A percentile compares a stretch with the other conserved stretches of the same genome.
These are phyloP conservation scores for Blastocystis sp. DNA, from an alignment of 352 stramenopile genomes.

Conservation along the genomic window DNA sequence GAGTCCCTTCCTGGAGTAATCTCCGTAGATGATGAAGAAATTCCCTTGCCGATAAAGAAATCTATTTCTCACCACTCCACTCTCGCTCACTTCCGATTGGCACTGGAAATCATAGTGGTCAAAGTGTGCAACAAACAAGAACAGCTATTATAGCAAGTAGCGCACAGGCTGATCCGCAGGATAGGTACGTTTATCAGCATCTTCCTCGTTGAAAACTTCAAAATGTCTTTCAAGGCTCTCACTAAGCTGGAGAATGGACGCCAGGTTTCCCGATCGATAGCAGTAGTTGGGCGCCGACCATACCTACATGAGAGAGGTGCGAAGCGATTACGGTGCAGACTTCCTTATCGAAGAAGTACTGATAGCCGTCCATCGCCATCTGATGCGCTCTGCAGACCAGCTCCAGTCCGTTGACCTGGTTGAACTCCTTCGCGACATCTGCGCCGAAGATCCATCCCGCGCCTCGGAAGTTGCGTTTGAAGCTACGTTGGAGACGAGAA, in stretches of 20 bases:
- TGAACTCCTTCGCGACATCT: conserved; percentile 79
- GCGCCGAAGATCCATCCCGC: conserved; percentile 79
- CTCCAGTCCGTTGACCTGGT: conserved; percentile 81
- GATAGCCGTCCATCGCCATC: conserved; percentile 80
- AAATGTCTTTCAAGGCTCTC: conserved; percentile 76
- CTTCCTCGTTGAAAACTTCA: conserved; percentile 93
- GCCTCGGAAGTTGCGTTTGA: conserved; percentile 72
- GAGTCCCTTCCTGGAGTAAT: conserved; percentile 2
- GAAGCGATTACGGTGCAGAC: conserved; percentile 11
- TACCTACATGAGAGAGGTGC: conserved; percentile 77
- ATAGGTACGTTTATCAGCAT: conserved; percentile 88
- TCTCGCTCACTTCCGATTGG: not conserved
- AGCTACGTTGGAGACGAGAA: not conserved
- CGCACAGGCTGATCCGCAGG: conserved; percentile 91
- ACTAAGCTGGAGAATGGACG: conserved; percentile 95
- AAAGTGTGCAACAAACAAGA: not conserved
- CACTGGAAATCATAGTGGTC: not conserved
- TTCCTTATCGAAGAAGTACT: conserved; percentile 75
- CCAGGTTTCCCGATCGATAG: conserved; percentile 95
- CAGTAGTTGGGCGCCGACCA: conserved; percentile 65
- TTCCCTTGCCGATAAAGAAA: conserved; percentile 27
- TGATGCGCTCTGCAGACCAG: conserved; percentile 80
- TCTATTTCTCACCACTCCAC: not conserved
- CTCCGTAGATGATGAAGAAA: conserved; percentile 41
- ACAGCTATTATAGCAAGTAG: not conserved